Conservation (phyloP, 345 rosid genomes). For the Boechera divaricarpa region DNA sequence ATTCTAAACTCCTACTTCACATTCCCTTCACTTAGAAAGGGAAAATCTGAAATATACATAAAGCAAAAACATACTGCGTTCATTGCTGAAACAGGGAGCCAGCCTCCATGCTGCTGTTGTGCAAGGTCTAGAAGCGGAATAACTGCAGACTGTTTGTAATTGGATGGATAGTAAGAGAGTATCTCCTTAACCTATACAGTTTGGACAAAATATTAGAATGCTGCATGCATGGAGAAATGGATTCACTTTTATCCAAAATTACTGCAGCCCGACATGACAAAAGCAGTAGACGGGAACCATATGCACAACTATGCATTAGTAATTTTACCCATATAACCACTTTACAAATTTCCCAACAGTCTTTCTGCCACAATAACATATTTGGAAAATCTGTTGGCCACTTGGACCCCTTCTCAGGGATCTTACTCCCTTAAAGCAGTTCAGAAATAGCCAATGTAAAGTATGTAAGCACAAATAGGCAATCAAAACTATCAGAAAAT, state of each 20-base stretch:
- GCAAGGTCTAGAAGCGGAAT: conserved; percentile 98
- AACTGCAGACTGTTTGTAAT: conserved; percentile 98
- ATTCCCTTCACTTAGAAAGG: neutral
- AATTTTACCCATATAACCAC: neutral
- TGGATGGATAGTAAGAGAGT: conserved; percentile 92
- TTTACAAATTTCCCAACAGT: neutral
- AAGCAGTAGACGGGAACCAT: neutral
- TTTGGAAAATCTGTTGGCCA: neutral
- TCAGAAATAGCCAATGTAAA: neutral
- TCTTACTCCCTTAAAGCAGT: neutral
- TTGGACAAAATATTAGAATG: conserved; percentile 11
- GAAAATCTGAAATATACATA: neutral
- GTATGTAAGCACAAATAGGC: neutral
- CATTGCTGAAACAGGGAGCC: conserved; percentile 99
- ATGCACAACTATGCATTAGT: neutral
- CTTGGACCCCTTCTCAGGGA: neutral
- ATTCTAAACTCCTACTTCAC: neutral
- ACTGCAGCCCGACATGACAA: conserved; percentile 8
- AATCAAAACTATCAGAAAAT: neutral
- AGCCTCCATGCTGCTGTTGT: conserved; percentile 99
- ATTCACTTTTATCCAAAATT: neutral
- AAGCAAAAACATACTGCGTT: conserved; percentile 64
- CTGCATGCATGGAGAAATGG: neutral
- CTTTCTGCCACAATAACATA: neutral
- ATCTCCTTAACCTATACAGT: conserved; percentile 78